A percentile compares a stretch with the other conserved stretches of the same genome.
These are phyloP conservation scores for Neonectria faginata DNA, from an alignment of 2,329 filamentous ascomycete genomes.

Conservation along the genomic window DNA sequence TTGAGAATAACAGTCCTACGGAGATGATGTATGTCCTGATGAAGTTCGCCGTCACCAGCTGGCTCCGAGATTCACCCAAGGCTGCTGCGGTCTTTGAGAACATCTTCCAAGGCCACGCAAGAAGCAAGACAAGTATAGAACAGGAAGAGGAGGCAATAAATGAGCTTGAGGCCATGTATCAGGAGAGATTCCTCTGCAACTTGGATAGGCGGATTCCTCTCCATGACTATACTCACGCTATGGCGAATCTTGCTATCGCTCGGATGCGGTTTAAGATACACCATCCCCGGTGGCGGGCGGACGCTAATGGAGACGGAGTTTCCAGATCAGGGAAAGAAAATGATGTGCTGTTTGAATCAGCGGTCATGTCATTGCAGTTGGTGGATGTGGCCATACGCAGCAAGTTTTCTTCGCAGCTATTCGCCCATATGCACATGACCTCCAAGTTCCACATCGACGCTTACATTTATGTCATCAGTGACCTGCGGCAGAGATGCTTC, in stretches of 20 bases:
- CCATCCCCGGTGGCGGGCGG: slow-evolving; percentile 42
- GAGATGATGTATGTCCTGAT: slow-evolving; percentile 62
- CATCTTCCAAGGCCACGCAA: slow-evolving; percentile 18
- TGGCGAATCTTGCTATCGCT: slow-evolving; percentile 43
- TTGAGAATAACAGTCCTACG: slow-evolving; percentile 62
- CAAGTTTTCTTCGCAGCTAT: slow-evolving; percentile 46
- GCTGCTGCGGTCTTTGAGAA: slow-evolving; percentile 37
- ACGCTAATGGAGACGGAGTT: neutral
- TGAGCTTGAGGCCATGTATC: slow-evolving; percentile 45
- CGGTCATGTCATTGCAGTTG: slow-evolving; percentile 41
- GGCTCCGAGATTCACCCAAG: slow-evolving; percentile 41
- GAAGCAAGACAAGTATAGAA: slow-evolving; percentile 20
- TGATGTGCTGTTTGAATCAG: slow-evolving; percentile 43
- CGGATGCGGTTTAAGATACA: slow-evolving; percentile 47
- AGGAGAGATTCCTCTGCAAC: slow-evolving; percentile 35
- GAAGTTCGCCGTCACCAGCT: slow-evolving; percentile 48
- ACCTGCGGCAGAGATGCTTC: slow-evolving; percentile 39
- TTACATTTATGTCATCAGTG: slow-evolving; percentile 48
- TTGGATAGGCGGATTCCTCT: slow-evolving; percentile 47
- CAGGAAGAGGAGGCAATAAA: slow-evolving; percentile 41
- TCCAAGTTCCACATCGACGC: slow-evolving; percentile 47
- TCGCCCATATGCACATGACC: slow-evolving; percentile 46
- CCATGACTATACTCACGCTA: slow-evolving; percentile 37
- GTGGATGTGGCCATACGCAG: slow-evolving; percentile 37
- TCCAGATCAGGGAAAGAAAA: slow-evolving; percentile 37